phyloP scores from a whole-genome alignment of 2,329 filamentous ascomycete species.

The Alternaria rosae region DNA sequence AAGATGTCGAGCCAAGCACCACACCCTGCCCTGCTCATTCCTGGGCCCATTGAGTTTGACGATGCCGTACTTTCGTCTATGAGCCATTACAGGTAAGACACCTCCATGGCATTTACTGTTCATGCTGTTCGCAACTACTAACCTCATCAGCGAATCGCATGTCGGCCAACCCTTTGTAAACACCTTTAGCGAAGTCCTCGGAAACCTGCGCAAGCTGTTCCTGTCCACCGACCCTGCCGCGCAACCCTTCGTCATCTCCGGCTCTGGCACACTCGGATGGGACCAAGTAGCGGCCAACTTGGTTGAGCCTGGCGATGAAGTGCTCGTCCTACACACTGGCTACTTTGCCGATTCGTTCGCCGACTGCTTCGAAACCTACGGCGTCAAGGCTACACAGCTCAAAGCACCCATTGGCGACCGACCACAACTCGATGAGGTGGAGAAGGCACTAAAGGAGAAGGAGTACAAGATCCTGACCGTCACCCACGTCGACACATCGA shows the following conservation, averaged over 20 bases:
- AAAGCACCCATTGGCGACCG: constrained; percentile 88
- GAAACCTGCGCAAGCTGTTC: constrained; percentile 91
- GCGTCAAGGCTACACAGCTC: constrained; percentile 86
- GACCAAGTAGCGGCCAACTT: constrained; percentile 95
- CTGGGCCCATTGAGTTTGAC: constrained; percentile 97
- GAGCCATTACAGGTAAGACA: constrained; percentile 82
- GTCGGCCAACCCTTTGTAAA: constrained; percentile 89
- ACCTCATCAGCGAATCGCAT: constrained; percentile 79
- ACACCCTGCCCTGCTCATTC: constrained; percentile 85
- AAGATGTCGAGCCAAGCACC: constrained; percentile 65
- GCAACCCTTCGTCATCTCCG: constrained; percentile 92
- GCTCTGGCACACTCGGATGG: constrained; percentile 96
- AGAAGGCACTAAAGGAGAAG: constrained; percentile 86
- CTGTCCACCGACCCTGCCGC: constrained; percentile 82
- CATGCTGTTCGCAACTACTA: neutral
- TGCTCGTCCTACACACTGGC: constrained; percentile 90
- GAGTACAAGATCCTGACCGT: constrained; percentile 94
- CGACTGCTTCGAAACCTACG: constrained; percentile 90
- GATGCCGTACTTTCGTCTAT: constrained; percentile 95
- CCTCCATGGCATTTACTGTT: neutral
- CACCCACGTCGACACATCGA: constrained; percentile 97
- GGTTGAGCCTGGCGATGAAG: constrained; percentile 86
- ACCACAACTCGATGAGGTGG: constrained; percentile 85
- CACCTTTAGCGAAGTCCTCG: constrained; percentile 87
- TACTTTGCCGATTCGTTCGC: constrained; percentile 98